These are phyloP conservation scores for Plectosphaerella plurivora DNA, from an alignment of 2,329 filamentous ascomycete genomes.

Conservation along the genomic window DNA sequence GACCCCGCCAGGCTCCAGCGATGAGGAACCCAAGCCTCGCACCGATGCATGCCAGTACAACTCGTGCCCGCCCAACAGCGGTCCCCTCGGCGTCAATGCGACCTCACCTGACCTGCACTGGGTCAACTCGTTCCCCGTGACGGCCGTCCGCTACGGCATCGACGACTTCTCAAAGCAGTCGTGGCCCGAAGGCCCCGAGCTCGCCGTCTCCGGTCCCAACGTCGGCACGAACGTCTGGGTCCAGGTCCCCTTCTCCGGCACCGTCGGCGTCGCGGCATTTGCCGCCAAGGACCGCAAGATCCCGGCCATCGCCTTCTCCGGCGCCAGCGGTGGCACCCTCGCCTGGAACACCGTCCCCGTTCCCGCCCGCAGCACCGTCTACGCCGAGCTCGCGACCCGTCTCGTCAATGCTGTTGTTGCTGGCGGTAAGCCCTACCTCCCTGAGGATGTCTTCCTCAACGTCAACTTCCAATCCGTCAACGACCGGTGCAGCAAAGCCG, in stretches of 20 bases:
- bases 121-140: slow-evolving; percentile 67
- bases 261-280: slow-evolving; percentile 60
- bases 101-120: slow-evolving; percentile 60
- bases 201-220: slow-evolving; percentile 64
- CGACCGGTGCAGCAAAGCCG: slow-evolving; percentile 39
- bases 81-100: slow-evolving; percentile 51
- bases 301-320: slow-evolving; percentile 66
- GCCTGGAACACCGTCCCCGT: slow-evolving; percentile 50
- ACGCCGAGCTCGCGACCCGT: slow-evolving; percentile 57
- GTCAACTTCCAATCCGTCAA: slow-evolving; percentile 52
- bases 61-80: slow-evolving; percentile 54
- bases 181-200: slow-evolving; percentile 48
- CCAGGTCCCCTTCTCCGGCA: slow-evolving; percentile 56
- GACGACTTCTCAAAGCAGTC: slow-evolving; percentile 47
- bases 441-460: slow-evolving; percentile 58
- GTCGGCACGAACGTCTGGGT: slow-evolving; percentile 54
- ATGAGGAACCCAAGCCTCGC: slow-evolving; percentile 39
- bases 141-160: slow-evolving; percentile 59
- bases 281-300: slow-evolving; percentile 50
- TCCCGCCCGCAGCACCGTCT: slow-evolving; percentile 52
- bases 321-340: slow-evolving; percentile 41
- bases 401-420: slow-evolving; percentile 51
- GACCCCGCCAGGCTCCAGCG: slow-evolving; percentile 40
- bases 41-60: slow-evolving; percentile 52
- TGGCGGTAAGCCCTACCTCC: slow-evolving; percentile 59